Percentiles rank a stretch among this genome's conserved stretches.
These are phyloP conservation scores for Trichoderma gamsii DNA, from an alignment of 495 filamentous ascomycete species.

Conservation along the genomic window DNA sequence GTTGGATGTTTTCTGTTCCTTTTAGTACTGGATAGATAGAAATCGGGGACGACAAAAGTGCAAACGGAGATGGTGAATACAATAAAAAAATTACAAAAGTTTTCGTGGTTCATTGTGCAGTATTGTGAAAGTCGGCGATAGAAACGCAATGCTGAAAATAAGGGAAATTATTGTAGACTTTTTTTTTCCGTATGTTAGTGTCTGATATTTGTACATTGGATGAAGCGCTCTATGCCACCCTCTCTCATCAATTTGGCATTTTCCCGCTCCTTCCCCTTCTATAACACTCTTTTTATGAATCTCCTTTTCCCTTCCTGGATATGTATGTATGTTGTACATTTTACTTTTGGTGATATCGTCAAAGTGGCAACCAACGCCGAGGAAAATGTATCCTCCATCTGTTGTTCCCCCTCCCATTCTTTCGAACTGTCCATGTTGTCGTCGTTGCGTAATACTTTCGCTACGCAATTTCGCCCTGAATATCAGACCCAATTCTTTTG, in stretches of 20 bases:
- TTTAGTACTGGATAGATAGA: slow-evolving; percentile 10
- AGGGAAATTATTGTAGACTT: no score
- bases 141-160: not conserved
- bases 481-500: not conserved
- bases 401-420: not conserved
- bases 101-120: not conserved
- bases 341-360: slow-evolving; percentile 8
- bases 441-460: not conserved
- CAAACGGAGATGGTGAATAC: slow-evolving; percentile 2
- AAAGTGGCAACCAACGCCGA: not conserved
- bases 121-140: not conserved
- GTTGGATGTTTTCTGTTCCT: slow-evolving; percentile 4
- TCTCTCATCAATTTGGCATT: no score
- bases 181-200: not conserved
- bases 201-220: not conserved
- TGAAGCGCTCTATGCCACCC: not conserved
- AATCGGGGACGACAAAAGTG: not conserved
- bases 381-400: not conserved
- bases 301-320: not conserved
- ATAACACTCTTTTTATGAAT: not conserved
- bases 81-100: not conserved
- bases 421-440: not conserved
- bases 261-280: not conserved
- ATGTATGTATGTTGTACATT: not conserved
- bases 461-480: not conserved